Conservation (phyloP, 2,329 filamentous ascomycete species). For the Colletotrichum sp. region DNA sequence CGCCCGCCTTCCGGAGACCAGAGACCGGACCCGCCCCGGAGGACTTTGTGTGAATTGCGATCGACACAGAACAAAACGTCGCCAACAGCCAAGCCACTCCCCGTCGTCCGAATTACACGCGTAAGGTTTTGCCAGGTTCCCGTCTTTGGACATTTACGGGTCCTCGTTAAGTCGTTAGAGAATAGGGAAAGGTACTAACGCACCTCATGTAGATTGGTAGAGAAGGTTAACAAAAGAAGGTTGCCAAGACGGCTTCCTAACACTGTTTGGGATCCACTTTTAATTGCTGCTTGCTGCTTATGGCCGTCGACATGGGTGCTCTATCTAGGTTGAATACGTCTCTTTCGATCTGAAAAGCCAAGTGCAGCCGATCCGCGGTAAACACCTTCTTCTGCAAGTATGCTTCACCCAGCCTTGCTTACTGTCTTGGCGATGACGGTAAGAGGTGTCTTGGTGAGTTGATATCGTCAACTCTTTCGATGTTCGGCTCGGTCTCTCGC, state of each 20-base stretch:
- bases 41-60: background rate
- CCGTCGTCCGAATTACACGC: background rate
- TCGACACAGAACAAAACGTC: background rate
- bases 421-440: background rate
- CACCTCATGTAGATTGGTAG: background rate
- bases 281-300: background rate
- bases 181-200: background rate
- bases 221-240: background rate
- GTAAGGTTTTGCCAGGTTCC: background rate
- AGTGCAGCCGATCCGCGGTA: background rate
- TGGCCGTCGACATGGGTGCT: background rate
- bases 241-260: background rate
- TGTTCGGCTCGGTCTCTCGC: background rate
- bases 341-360: background rate
- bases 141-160: background rate
- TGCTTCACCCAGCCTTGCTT: background rate
- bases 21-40: background rate
- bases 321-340: background rate
- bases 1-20: background rate
- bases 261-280: background rate
- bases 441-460: background rate
- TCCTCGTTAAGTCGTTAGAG: background rate
- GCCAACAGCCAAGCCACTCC: background rate
- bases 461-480: background rate
- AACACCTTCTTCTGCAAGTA: background rate